Percentiles rank a stretch among this genome's conserved stretches.
These are phyloP conservation scores for Prunus mume DNA, from an alignment of 306 rosid species.

Conservation along the genomic window DNA sequence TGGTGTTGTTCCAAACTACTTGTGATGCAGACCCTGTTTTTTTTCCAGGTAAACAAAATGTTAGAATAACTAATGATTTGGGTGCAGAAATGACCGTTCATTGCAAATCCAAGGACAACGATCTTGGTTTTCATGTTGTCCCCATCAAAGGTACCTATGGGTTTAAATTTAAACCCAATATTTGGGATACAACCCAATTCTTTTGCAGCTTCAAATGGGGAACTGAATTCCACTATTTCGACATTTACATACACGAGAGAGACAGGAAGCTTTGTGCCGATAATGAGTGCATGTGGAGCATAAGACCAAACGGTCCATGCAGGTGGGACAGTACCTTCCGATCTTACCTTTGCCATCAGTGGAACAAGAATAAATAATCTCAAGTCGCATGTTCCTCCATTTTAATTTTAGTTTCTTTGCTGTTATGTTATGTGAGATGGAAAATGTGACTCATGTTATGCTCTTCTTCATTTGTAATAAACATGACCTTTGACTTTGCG, in stretches of 20 bases:
- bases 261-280: neutral
- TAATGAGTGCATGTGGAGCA: neutral
- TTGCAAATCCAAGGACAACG: slow-evolving; percentile 11
- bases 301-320: neutral
- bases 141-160: no score
- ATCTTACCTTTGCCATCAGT: neutral
- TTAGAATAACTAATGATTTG: neutral
- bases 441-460: no score
- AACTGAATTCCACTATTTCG: neutral
- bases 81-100: neutral
- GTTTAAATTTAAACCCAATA: neutral
- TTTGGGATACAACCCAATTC: neutral
- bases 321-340: no score
- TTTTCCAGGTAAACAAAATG: neutral
- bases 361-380: no score
- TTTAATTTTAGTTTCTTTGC: no score
- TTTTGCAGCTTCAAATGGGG: neutral
- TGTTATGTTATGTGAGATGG: no score
- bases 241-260: neutral
- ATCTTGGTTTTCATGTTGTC: neutral
- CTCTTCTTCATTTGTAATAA: no score
- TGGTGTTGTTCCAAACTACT: neutral
- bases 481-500: no score
- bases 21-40: neutral
- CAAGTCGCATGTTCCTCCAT: no score